phyloP scores from a whole-genome alignment of 2,329 filamentous ascomycete genomes.

The Aureobasidium sp. region DNA sequence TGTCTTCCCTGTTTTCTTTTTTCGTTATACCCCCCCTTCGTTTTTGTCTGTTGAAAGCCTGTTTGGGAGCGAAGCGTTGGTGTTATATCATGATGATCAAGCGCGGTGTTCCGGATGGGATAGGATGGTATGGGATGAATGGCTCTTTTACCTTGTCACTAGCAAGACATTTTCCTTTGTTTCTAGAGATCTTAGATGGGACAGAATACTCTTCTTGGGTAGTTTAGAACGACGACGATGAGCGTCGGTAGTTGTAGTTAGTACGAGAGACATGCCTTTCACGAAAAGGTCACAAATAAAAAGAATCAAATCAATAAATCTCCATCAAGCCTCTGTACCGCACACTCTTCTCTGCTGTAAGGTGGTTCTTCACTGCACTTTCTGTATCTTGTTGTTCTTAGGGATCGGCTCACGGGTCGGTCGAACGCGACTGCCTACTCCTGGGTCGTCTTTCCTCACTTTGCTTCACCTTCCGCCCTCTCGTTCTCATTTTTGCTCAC shows the following conservation, averaged over 20 bases:
- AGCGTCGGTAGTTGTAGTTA: background rate
- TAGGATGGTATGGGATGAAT: background rate
- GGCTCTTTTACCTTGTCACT: background rate
- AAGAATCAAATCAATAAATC: background rate
- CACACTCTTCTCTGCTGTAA: background rate
- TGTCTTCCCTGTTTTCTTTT: background rate
- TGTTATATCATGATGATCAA: slow-evolving; percentile 4
- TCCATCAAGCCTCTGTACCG: background rate
- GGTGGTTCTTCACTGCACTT: background rate
- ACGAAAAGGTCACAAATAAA: background rate
- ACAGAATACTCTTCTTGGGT: background rate
- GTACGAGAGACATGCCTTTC: background rate
- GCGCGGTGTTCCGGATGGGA: slow-evolving; percentile 7
- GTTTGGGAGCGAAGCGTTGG: slow-evolving; percentile 5
- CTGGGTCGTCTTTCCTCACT: background rate
- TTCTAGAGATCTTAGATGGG: background rate
- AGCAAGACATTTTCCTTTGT: background rate
- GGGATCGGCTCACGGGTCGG: no score
- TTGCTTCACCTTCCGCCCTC: background rate
- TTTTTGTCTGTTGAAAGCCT: background rate
- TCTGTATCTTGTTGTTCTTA: no score
- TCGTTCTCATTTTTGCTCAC: background rate
- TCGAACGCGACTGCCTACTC: background rate
- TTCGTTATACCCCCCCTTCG: background rate
- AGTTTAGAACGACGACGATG: background rate